Base-by-base conservation (phyloP, 2,329 filamentous ascomycete genomes). In the Arachnomyces sp. region DNA sequence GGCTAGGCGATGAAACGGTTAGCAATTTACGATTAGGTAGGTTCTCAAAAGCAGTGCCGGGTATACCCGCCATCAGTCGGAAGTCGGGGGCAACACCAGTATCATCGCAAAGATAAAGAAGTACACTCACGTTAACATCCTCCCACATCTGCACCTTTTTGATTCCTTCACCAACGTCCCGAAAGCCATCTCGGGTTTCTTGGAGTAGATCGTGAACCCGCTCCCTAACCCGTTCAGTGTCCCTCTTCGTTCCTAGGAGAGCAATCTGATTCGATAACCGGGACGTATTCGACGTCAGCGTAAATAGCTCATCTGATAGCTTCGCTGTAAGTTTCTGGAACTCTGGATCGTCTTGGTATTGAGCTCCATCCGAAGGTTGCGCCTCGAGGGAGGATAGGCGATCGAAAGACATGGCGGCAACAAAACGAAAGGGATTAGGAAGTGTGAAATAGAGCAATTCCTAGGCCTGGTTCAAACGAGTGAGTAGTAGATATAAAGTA, bases 141-240 rank as follows among this genome's bases (percentile, higher is more conserved):
- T 80, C 85, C 88, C 77, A 96, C 31, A 76, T 76, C 60, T 93
- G 84, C 34, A 95, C 77, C 65, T 83, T 88, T 79, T 96, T 96
- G 49, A 98, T 74, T 4, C 88, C 88, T 56, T 96, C 89, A 49
- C 87, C 92, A 45, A 94, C 84, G 41, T 92, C 84, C 64, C 90
- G 89, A 72, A 95, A 96, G 42, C 82, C 77, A 42, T 82, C 77
- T 42, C 85, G 81, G 25, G 88, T 88, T 66, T 94, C 88, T 50
- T 94, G 85, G 40, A 95, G 76, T 7, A 89, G 72, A 54, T 84
- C 82, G 59, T 92, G 86, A 17, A 98, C 87, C 51, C 92, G 76
- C 66, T 98, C 92, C 38, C 90, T 80, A 46, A 94, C 81, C 37
- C 89, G 79, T 46, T 92, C 84, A 3, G 88, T 95, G 63, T 98